A percentile compares a stretch with the other conserved stretches of the same genome.
These are phyloP conservation scores for Helenozyma baotianmanensis DNA, from an alignment of 805 yeast genomes.

Conservation along the genomic window DNA sequence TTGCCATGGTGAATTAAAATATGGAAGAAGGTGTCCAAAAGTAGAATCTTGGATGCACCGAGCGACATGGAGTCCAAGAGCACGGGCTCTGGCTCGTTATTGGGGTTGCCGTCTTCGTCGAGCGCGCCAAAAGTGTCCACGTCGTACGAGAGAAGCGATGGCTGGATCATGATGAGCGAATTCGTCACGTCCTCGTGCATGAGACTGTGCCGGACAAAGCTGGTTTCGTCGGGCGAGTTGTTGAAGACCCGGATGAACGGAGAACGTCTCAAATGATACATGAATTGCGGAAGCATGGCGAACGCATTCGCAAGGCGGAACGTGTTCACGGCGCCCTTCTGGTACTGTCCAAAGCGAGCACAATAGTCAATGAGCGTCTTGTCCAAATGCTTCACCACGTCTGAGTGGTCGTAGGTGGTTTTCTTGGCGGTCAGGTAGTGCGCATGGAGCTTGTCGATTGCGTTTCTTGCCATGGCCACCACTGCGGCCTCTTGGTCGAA, in stretches of 20 bases:
- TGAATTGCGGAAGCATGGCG: slow-evolving; percentile 60
- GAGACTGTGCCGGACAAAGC: slow-evolving; percentile 58
- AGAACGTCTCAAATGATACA: slow-evolving; percentile 64
- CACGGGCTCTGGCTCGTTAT: slow-evolving; percentile 56
- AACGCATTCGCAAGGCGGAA: slow-evolving; percentile 47
- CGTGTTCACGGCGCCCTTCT: slow-evolving; percentile 42
- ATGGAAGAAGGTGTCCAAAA: slow-evolving; percentile 68
- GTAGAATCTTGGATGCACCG: slow-evolving; percentile 50
- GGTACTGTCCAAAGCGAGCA: slow-evolving; percentile 44
- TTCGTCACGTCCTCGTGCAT: slow-evolving; percentile 58
- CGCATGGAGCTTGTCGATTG: slow-evolving; percentile 38
- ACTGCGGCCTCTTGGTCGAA: slow-evolving; percentile 72
- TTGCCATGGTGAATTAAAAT: slow-evolving; percentile 65
- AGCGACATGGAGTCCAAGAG: slow-evolving; percentile 60
- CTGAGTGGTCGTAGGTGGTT: slow-evolving; percentile 18
- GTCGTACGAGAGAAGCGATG: slow-evolving; percentile 57
- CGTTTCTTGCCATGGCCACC: slow-evolving; percentile 54
- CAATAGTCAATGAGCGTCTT: slow-evolving; percentile 44
- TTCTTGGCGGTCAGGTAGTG: slow-evolving; percentile 8
- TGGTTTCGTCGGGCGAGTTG: slow-evolving; percentile 70
- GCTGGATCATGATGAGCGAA: slow-evolving; percentile 65
- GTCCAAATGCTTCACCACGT: slow-evolving; percentile 48
- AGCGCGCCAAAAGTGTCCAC: slow-evolving; percentile 37
- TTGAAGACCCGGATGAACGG: slow-evolving; percentile 63
- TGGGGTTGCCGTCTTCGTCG: slow-evolving; percentile 26